These are phyloP conservation scores for Hirsutella rhossiliensis DNA, from an alignment of 2,329 filamentous ascomycete species.

Conservation along the genomic window DNA sequence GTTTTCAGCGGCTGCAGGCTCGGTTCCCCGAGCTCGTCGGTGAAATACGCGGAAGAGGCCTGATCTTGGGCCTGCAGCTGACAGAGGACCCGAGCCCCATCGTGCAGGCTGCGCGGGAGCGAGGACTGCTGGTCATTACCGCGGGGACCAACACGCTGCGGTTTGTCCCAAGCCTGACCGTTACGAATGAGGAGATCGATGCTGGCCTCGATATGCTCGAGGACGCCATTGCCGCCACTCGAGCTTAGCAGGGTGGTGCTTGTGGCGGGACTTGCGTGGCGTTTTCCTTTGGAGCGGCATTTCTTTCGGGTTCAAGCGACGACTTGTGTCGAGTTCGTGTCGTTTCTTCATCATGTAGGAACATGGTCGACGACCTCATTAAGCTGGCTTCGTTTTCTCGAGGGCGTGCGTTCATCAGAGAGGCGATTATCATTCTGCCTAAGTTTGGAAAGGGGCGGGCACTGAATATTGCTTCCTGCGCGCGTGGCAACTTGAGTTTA, in stretches of 20 bases:
- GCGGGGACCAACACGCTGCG: conserved; percentile 85
- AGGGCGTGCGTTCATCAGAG: no score
- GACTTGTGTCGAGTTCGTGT: no score
- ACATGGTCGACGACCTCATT: no score
- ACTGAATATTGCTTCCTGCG: no score
- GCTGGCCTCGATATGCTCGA: conserved; percentile 66
- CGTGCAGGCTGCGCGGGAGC: conserved; percentile 74
- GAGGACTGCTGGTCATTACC: conserved; percentile 81
- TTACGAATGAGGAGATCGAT: conserved; percentile 70
- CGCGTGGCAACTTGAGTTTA: no score
- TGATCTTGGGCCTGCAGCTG: conserved; percentile 82
- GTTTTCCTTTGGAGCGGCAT: no score
- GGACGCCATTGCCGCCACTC: conserved; percentile 42
- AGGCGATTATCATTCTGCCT: no score
- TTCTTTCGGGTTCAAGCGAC: no score
- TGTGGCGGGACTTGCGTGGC: no score
- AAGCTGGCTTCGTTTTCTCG: no score
- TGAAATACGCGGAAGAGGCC: conserved; percentile 70
- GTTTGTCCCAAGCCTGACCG: conserved; percentile 78
- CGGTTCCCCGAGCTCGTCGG: conserved; percentile 56
- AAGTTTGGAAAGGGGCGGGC: no score
- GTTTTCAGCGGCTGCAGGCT: conserved; percentile 33
- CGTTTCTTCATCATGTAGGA: no score
- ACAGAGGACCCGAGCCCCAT: conserved; percentile 59
- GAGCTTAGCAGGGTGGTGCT: conserved; percentile 7